Percentiles rank a stretch among this genome's conserved stretches.
These are phyloP conservation scores for Thelonectria blattea DNA, from an alignment of 2,329 filamentous ascomycete genomes.

Conservation along the genomic window DNA sequence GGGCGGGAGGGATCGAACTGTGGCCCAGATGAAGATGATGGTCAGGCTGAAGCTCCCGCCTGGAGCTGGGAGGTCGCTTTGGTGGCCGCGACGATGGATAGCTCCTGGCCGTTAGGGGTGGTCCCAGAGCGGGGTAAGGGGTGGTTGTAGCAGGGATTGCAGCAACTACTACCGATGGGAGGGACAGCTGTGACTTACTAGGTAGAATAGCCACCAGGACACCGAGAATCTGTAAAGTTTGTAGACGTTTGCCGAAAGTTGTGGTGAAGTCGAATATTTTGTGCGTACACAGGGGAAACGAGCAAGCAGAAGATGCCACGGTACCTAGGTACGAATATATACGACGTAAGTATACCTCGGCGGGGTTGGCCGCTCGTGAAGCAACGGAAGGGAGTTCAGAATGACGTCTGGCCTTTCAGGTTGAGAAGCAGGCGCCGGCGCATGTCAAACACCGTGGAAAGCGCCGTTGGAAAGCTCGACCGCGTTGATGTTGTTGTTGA, in stretches of 20 bases:
- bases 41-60: conserved; percentile 19
- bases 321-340: too few relatives aligned
- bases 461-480: not conserved
- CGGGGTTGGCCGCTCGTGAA: not conserved
- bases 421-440: not conserved
- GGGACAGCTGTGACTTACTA: too few relatives aligned
- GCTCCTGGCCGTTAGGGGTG: conserved; percentile 23
- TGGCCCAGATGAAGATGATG: conserved; percentile 5
- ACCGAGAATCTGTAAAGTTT: too few relatives aligned
- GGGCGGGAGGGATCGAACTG: conserved; percentile 10
- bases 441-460: too few relatives aligned
- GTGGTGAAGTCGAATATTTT: too few relatives aligned
- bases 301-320: not conserved
- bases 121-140: conserved; percentile 36
- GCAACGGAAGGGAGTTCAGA: not conserved
- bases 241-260: not conserved
- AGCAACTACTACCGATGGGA: conserved; percentile 13
- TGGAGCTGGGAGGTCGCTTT: not conserved
- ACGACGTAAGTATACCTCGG: not conserved
- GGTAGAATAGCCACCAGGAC: too few relatives aligned
- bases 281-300: not conserved
- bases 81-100: not conserved
- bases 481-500: not conserved
- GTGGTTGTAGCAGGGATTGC: conserved; percentile 34
- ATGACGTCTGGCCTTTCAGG: not conserved